Base-by-base conservation (phyloP, 768 basidiomycete genomes). In the Termitomyces sp. region DNA sequence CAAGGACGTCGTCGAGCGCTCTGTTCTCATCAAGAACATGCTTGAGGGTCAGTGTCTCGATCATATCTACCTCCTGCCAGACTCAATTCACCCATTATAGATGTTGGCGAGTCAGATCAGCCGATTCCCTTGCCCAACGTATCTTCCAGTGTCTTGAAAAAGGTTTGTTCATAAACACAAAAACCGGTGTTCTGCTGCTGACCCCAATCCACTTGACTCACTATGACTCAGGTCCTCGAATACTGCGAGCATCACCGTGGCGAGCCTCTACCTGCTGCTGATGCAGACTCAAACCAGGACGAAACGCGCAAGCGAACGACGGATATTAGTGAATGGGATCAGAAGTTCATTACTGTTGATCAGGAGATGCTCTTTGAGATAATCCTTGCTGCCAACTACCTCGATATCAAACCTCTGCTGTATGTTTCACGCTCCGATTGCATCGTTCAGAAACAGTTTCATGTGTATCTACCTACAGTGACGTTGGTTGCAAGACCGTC, bases 301-400 rank as follows among this genome's bases (percentile, higher is more conserved):
- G 97, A 98, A 75, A 90, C 91, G 5, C 88, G 96, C 76, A 94
- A 96, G 74, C 89, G 94, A 71, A 95, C 94, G n/a, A 94, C 94
- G 16, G 96, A 98, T 64, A 98, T 99, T 74, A 88, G 86, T 62
- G 97, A 99, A 70, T 99, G 97, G 97, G 97, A 99, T 75, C 90
- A 95, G 70, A 97, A 97, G 77, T 98, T 95, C 72, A 95, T 96
- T 72, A 88, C 88, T 44, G 97, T 98, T 59, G 97, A 98, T 79
- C 97, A 98, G 75, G 97, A 98, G 76, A 98, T 98, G 96, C 83
- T 99, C 6, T 98, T 98, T 64, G 97, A 99, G 78, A 99, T 98
- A 71, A 99, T 98, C 72, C 88, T 98, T 55, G 97, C 97, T 10
- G 97, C 97, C 62, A 99, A 99, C 79, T 99, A 99, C 77, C 89